A percentile compares a stretch with the other conserved stretches of the same genome.
phyloP scores from a whole-genome alignment of 192 early-diverging fungal genomes.

The Cladochytrium replicatum region DNA sequence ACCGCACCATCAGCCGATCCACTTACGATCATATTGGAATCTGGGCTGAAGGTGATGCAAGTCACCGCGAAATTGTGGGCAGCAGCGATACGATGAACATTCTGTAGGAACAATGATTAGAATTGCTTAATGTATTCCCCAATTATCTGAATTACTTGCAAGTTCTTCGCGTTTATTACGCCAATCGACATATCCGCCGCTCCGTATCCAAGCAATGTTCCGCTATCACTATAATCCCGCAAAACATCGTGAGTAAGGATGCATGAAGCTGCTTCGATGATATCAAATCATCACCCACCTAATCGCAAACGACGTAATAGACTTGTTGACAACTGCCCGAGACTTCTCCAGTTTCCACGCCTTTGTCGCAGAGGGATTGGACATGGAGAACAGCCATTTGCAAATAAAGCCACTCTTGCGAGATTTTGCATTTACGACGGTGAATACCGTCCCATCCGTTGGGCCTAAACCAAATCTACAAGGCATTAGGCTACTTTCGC shows the following conservation, averaged over 20 bases:
- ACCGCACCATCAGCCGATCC: constrained; percentile 70
- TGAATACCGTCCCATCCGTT: constrained; percentile 47
- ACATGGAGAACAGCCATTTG: no score
- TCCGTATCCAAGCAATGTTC: constrained; percentile 60
- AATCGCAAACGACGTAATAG: constrained; percentile 55
- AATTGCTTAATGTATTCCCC: background rate
- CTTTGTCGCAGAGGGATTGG: no score
- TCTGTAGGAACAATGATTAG: constrained; percentile 20
- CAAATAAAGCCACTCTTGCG: constrained; percentile 45
- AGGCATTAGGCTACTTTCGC: background rate
- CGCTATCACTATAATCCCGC: constrained; percentile 44
- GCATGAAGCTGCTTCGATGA: background rate
- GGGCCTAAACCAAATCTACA: constrained; percentile 48
- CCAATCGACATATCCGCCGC: constrained; percentile 61
- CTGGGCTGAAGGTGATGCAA: constrained; percentile 57
- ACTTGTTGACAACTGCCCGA: constrained; percentile 38
- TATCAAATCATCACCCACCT: constrained; percentile 41
- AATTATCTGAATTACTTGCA: constrained; percentile 31
- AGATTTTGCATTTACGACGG: constrained; percentile 51
- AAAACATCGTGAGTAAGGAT: constrained; percentile 3
- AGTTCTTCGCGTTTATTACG: constrained; percentile 48
- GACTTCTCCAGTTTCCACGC: constrained; percentile 43
- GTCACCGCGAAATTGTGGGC: constrained; percentile 79
- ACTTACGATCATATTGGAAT: constrained; percentile 56
- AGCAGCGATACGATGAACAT: constrained; percentile 46